Evolutionary conservation across 169 alveolate genomes (phyloP).

Genomic region (Perkinsus chesapeaki): DNA sequence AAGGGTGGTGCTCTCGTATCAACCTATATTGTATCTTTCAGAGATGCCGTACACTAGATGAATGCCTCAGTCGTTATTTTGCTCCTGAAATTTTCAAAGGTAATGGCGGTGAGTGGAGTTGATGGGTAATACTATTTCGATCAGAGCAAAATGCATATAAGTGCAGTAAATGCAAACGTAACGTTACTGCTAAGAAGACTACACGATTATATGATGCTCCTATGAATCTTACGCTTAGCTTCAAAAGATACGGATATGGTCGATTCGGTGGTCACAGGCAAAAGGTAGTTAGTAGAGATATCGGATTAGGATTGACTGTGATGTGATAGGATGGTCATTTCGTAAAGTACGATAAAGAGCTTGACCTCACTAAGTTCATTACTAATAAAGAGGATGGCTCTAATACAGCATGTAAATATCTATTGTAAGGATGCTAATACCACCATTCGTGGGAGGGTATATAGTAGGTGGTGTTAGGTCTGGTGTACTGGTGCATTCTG

Average conservation of each 20-base stretch:
- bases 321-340: neutral
- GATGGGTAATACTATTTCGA: neutral
- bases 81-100: neutral
- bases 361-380: neutral
- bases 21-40: neutral
- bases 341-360: neutral
- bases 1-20: neutral
- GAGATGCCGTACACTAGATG: neutral
- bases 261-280: neutral
- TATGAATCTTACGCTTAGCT: neutral
- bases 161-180: neutral
- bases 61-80: neutral
- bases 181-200: neutral
- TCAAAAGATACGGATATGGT: neutral
- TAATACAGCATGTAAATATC: neutral
- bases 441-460: neutral
- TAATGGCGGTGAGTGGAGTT: neutral
- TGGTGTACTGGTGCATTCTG: neutral
- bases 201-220: neutral
- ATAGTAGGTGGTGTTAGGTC: neutral
- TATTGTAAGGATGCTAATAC: neutral
- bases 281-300: neutral
- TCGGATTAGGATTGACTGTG: neutral
- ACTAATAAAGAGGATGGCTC: neutral
- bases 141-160: neutral